Evolutionary conservation across 495 filamentous ascomycete genomes (phyloP).

Genomic region (Trichoderma gamsii): DNA sequence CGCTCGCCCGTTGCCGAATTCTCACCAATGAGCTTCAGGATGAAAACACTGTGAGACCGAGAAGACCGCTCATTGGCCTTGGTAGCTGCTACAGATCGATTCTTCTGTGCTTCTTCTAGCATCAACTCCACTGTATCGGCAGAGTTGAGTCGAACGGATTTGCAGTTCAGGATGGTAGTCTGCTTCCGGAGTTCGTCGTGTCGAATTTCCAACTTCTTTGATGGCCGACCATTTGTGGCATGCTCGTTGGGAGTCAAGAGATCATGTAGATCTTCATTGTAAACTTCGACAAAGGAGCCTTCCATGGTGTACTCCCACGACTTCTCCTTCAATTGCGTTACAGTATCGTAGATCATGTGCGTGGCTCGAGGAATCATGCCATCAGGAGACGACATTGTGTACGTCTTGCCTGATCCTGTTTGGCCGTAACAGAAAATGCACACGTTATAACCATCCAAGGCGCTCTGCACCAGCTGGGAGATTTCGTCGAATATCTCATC

Average conservation of each 20-base stretch:
- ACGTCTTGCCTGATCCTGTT: constrained; percentile 93
- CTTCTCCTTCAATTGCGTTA: constrained; percentile 73
- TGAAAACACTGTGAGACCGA: constrained; percentile 92
- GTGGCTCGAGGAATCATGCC: constrained; percentile 96
- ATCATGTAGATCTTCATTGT: constrained; percentile 96
- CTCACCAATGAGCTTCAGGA: constrained; percentile 77
- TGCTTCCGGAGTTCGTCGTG: constrained; percentile 77
- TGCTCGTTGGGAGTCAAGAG: constrained; percentile 66
- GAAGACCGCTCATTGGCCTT: constrained; percentile 94
- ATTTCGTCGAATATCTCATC: constrained; percentile 92
- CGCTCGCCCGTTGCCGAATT: constrained; percentile 76
- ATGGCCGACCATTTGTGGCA: constrained; percentile 62
- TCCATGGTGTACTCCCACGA: constrained; percentile 94
- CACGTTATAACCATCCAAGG: constrained; percentile 96
- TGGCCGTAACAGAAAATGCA: constrained; percentile 99
- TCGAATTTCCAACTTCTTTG: constrained; percentile 86
- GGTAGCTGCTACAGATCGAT: constrained; percentile 88
- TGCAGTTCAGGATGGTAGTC: constrained; percentile 79
- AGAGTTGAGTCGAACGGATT: constrained; percentile 69
- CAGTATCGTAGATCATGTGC: constrained; percentile 85
- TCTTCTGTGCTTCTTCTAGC: constrained; percentile 68
- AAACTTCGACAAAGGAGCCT: constrained; percentile 96
- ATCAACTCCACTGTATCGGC: constrained; percentile 72
- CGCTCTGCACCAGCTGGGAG: constrained; percentile 92
- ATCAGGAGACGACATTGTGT: constrained; percentile 87